Evolutionary conservation across 495 filamentous ascomycete species (phyloP).

Genomic region (Niebla homalea): DNA sequence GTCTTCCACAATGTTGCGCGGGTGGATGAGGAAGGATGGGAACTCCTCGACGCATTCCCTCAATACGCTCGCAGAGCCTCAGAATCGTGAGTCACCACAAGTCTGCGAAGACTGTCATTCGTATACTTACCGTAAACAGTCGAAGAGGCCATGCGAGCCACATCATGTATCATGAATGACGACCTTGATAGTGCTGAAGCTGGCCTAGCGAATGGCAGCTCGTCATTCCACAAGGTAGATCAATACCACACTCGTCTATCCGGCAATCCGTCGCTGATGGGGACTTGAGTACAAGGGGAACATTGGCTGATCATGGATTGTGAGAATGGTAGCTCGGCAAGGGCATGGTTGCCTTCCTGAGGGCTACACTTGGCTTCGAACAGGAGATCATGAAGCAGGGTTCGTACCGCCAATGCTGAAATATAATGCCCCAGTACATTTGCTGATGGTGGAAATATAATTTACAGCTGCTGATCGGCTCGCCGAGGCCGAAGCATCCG

Average conservation of each 20-base stretch:
- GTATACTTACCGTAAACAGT: slow-evolving; percentile 29
- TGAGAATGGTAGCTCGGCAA: slow-evolving; percentile 46
- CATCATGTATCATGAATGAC: slow-evolving; percentile 74
- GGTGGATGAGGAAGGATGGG: slow-evolving; percentile 40
- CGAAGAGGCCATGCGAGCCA: slow-evolving; percentile 48
- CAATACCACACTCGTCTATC: not conserved
- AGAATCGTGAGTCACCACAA: slow-evolving; percentile 42
- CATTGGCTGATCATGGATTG: slow-evolving; percentile 14
- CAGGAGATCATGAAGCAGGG: slow-evolving; percentile 85
- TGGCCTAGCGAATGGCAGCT: slow-evolving; percentile 54
- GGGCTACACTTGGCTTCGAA: slow-evolving; percentile 82
- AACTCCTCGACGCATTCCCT: slow-evolving; percentile 43
- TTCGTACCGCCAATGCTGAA: slow-evolving; percentile 24
- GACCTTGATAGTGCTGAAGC: slow-evolving; percentile 79
- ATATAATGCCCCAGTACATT: not conserved
- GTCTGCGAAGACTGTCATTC: not conserved
- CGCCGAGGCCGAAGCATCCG: slow-evolving; percentile 61
- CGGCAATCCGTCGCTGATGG: slow-evolving; percentile 10
- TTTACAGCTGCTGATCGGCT: slow-evolving; percentile 53
- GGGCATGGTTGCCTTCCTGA: slow-evolving; percentile 71
- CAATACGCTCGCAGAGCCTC: slow-evolving; percentile 43
- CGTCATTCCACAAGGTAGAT: slow-evolving; percentile 76
- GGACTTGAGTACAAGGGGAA: not conserved
- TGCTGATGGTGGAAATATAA: slow-evolving; percentile 1
- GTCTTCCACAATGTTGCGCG: slow-evolving; percentile 25